Evolutionary conservation across 2,329 filamentous ascomycete genomes (phyloP).

Genomic region (Pyrenophora teres): DNA sequence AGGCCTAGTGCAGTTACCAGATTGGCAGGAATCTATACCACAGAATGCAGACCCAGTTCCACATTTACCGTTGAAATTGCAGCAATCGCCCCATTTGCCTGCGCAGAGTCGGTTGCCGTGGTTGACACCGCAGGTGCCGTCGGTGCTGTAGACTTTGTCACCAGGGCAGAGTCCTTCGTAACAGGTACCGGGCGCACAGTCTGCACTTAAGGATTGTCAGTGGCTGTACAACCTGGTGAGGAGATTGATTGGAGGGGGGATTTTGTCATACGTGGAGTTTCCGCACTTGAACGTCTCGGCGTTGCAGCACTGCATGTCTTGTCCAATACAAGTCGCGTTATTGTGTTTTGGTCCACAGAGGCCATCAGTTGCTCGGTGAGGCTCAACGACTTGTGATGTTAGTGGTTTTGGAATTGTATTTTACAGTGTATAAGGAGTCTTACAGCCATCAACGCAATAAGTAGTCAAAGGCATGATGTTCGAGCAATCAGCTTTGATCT

Average conservation of each 20-base stretch:
- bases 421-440: neutral
- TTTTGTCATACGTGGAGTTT: neutral
- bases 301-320: slow-evolving; percentile 21
- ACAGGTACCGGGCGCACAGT: slow-evolving; percentile 40
- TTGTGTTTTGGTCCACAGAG: slow-evolving; percentile 39
- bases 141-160: slow-evolving; percentile 8
- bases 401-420: neutral
- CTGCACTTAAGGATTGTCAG: slow-evolving; percentile 21
- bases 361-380: slow-evolving; percentile 11
- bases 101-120: slow-evolving; percentile 10
- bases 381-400: neutral
- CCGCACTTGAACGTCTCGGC: slow-evolving; percentile 12
- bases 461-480: slow-evolving; percentile 35
- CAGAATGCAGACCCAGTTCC: slow-evolving; percentile 18
- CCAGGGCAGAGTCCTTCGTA: slow-evolving; percentile 43
- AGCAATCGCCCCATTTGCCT: slow-evolving; percentile 20
- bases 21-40: slow-evolving; percentile 12
- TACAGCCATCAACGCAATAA: slow-evolving; percentile 41
- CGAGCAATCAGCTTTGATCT: slow-evolving; percentile 32
- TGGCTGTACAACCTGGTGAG: too few species aligned
- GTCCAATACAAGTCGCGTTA: slow-evolving; percentile 42
- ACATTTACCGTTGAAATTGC: slow-evolving; percentile 5
- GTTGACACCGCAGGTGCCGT: slow-evolving; percentile 17
- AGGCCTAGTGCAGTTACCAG: slow-evolving; percentile 14
- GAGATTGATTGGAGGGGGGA: too few species aligned